Conservation (phyloP, 371 early-diverging fungal species). For the Dentiscutata heterogama region DNA sequence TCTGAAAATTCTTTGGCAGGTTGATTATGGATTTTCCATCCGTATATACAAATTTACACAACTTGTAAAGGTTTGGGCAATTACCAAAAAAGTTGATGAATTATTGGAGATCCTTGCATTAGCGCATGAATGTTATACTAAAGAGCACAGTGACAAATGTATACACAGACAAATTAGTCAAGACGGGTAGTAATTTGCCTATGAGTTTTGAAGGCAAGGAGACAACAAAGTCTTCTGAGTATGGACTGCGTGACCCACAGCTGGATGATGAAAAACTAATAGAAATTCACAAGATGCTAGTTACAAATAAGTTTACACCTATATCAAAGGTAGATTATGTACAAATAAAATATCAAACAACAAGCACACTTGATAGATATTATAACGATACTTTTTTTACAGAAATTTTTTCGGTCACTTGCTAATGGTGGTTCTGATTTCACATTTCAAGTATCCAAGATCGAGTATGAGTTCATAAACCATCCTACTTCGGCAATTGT, state of each 20-base stretch:
- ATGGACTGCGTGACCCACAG: neutral
- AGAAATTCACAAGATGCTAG: constrained; percentile 28
- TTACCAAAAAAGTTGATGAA: neutral
- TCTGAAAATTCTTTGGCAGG: constrained; percentile 34
- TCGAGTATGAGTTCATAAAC: constrained; percentile 40
- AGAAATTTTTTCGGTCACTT: constrained; percentile 33
- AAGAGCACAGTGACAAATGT: neutral
- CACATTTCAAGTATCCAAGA: constrained; percentile 40
- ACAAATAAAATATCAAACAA: neutral
- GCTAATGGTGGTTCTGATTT: neutral
- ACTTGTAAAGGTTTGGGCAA: constrained; percentile 20
- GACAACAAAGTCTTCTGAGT: neutral
- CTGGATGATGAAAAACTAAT: neutral
- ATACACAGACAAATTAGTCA: too few relatives aligned
- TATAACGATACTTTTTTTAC: neutral
- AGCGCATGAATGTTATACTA: constrained; percentile 4
- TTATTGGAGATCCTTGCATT: neutral
- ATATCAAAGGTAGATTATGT: constrained; percentile 43
- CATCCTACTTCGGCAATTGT: constrained; percentile 37
- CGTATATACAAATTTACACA: constrained; percentile 1
- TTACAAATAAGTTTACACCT: constrained; percentile 41
- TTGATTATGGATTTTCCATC: constrained; percentile 36
- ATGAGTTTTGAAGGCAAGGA: constrained; percentile 2
- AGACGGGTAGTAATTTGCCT: constrained; percentile 25
- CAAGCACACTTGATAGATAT: too few relatives aligned